Percentiles rank a stretch among this genome's conserved stretches.
Conservation (phyloP, 768 basidiomycete genomes). For the Leccinum obscurum region DNA sequence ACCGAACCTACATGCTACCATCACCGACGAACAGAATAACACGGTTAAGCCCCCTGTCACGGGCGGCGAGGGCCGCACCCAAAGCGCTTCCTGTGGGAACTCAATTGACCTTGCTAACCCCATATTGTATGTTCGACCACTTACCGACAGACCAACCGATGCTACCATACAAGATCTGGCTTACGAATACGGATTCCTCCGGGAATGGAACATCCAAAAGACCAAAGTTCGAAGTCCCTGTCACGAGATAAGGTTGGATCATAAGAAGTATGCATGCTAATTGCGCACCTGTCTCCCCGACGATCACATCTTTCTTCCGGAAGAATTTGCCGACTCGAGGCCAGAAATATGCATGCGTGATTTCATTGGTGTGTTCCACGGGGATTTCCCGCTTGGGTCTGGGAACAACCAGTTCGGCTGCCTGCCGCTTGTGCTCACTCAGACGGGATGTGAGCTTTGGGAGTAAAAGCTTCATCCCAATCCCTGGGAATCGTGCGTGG, state of each 20-base stretch:
- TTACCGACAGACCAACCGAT: conserved; percentile 88
- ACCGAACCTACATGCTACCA: conserved; percentile 63
- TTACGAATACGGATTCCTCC: conserved; percentile 59
- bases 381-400: conserved; percentile 44
- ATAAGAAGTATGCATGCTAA: not conserved
- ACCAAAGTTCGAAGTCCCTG: conserved; percentile 82
- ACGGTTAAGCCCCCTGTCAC: conserved; percentile 58
- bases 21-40: conserved; percentile 87
- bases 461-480: conserved; percentile 78
- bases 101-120: not conserved
- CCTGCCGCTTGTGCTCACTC: conserved; percentile 39
- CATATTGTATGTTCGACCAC: conserved; percentile 4
- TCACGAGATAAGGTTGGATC: not conserved
- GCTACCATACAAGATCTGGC: conserved; percentile 87
- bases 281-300: conserved; percentile 78
- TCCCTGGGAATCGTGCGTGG: conserved; percentile 59
- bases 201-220: conserved; percentile 81
- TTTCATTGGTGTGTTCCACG: conserved; percentile 48
- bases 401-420: conserved; percentile 49
- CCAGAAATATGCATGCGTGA: conserved; percentile 86
- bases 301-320: conserved; percentile 66
- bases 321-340: conserved; percentile 76
- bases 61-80: conserved; percentile 79
- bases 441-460: conserved; percentile 65
- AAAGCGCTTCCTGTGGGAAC: conserved; percentile 53